Percentiles rank a stretch among this genome's conserved stretches.
phyloP scores from a whole-genome alignment of 257 asterid species.

The Solanum bulbocastanum region DNA sequence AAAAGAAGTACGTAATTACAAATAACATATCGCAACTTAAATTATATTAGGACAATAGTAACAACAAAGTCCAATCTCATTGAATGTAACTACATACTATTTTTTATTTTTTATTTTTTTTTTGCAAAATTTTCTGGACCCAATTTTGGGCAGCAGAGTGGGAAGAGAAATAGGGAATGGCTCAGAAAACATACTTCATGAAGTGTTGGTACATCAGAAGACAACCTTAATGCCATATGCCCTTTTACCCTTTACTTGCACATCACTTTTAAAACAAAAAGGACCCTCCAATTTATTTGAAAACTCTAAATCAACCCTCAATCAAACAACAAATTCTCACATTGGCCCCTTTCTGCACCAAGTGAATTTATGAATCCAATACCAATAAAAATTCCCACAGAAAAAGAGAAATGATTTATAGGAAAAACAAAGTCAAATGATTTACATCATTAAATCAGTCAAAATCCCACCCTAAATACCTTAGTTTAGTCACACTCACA shows the following conservation, averaged over 20 bases:
- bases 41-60: neutral
- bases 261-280: neutral
- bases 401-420: neutral
- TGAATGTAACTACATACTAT: neutral
- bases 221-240: conserved; percentile 4
- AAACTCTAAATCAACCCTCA: neutral
- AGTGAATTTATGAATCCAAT: neutral
- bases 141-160: neutral
- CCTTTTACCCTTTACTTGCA: neutral
- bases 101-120: too few relatives aligned
- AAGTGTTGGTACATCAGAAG: conserved; percentile 1
- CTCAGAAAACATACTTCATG: neutral
- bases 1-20: neutral
- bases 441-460: neutral
- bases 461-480: neutral
- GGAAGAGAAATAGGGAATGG: neutral
- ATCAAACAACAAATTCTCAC: neutral
- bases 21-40: neutral
- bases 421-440: neutral
- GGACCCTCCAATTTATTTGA: neutral
- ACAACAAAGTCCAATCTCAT: neutral
- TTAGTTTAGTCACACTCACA: neutral
- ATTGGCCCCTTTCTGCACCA: neutral
- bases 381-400: neutral
- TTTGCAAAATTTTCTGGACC: neutral